Conservation (phyloP, 306 rosid species). For the Sphenostylis stenocarpa region DNA sequence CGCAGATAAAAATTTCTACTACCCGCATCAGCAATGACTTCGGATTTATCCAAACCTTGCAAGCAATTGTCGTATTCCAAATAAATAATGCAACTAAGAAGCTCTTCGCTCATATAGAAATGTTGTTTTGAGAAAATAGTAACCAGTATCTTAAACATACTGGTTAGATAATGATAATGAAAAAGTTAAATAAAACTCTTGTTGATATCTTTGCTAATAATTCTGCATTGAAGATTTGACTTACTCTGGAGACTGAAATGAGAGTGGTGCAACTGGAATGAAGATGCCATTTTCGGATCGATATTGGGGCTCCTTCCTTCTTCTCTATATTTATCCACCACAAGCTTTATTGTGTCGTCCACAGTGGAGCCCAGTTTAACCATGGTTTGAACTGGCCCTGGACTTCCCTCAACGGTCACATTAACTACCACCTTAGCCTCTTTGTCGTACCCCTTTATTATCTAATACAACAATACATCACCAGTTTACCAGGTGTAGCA, state of each 20-base stretch:
- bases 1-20: constrained; percentile 82
- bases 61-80: not conserved
- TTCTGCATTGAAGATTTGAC: not conserved
- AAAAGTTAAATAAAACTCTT: not conserved
- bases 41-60: constrained; percentile 72
- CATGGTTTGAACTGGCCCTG: constrained; percentile 80
- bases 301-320: constrained; percentile 81
- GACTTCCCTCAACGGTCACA: constrained; percentile 88
- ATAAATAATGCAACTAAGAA: not conserved
- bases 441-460: constrained; percentile 55
- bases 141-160: too few relatives aligned
- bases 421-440: constrained; percentile 87
- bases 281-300: constrained; percentile 27
- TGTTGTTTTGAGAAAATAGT: not conserved
- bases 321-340: constrained; percentile 63
- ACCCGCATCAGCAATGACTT: constrained; percentile 69
- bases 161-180: too few relatives aligned
- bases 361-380: constrained; percentile 77
- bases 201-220: too few relatives aligned
- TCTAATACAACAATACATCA: not conserved
- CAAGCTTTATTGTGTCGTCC: constrained; percentile 63
- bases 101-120: not conserved
- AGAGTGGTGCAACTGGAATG: constrained; percentile 72
- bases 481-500: not conserved
- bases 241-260: constrained; percentile 86